A percentile compares a stretch with the other conserved stretches of the same genome.
Evolutionary conservation across 192 early-diverging fungal species (phyloP).

Genomic region (Podila epigama): DNA sequence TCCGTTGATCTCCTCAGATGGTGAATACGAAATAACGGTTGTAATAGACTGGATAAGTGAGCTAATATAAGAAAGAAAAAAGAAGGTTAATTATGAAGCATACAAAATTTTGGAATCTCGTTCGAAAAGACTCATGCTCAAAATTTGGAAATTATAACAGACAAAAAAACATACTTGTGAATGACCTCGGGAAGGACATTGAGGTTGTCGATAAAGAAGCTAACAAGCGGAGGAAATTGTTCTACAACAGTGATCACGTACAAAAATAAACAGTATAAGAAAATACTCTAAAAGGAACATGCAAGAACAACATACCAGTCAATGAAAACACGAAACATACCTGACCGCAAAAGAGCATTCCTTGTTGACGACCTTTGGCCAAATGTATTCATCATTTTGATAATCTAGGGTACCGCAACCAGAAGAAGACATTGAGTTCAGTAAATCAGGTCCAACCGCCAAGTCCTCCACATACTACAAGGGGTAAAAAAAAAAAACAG

Average conservation of each 20-base stretch:
- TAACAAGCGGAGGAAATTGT: conserved; percentile 63
- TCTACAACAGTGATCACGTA: conserved; percentile 42
- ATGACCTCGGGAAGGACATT: conserved; percentile 63
- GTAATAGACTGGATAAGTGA: conserved; percentile 71
- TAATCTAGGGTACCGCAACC: conserved; percentile 22
- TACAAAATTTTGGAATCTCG: neutral
- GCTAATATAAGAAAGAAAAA: conserved; percentile 43
- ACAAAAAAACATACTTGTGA: conserved; percentile 58
- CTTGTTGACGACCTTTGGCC: conserved; percentile 48
- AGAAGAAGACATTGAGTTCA: neutral
- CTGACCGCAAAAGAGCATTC: conserved; percentile 59
- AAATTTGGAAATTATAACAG: neutral
- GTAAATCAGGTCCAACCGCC: neutral
- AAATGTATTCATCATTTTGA: conserved; percentile 55
- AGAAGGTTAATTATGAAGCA: neutral
- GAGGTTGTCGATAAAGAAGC: conserved; percentile 65
- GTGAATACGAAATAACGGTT: conserved; percentile 63
- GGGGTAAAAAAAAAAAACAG: too few species aligned
- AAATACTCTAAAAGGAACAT: too few species aligned
- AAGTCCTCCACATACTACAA: too few species aligned
- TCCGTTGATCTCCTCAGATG: conserved; percentile 52
- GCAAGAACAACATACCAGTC: conserved; percentile 5
- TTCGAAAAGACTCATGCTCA: neutral
- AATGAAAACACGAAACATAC: conserved; percentile 14
- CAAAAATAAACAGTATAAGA: neutral